Evolutionary conservation across 1,139 yeast species (phyloP).

Genomic region (Casaregolazyma lundiana): DNA sequence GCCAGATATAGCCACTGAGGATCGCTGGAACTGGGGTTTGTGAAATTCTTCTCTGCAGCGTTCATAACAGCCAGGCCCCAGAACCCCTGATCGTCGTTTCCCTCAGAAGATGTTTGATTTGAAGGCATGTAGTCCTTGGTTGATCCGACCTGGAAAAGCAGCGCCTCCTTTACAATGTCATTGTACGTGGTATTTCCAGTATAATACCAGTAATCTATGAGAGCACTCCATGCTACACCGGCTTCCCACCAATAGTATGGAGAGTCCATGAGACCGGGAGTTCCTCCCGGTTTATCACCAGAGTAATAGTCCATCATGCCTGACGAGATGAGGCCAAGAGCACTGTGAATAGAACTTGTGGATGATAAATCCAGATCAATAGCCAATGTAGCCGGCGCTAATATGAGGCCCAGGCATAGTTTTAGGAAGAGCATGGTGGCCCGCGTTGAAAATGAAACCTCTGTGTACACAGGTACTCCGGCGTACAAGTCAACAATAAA

Average conservation of each 20-base stretch:
- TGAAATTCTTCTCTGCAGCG: slow-evolving; percentile 84
- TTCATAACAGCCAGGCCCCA: slow-evolving; percentile 93
- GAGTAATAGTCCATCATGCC: slow-evolving; percentile 85
- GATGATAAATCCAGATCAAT: slow-evolving; percentile 19
- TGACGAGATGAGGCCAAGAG: slow-evolving; percentile 54
- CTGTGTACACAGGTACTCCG: neutral
- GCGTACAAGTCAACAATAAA: neutral
- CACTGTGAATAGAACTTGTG: slow-evolving; percentile 39
- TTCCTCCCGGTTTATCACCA: slow-evolving; percentile 64
- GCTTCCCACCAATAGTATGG: slow-evolving; percentile 99
- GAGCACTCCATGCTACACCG: slow-evolving; percentile 91
- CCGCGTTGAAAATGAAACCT: no score
- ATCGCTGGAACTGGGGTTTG: slow-evolving; percentile 56
- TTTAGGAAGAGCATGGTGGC: neutral
- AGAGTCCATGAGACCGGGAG: slow-evolving; percentile 74
- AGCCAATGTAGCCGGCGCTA: neutral
- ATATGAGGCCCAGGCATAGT: neutral
- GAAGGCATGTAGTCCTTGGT: slow-evolving; percentile 76
- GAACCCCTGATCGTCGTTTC: slow-evolving; percentile 96
- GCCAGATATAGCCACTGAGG: slow-evolving; percentile 70
- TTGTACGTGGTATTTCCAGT: slow-evolving; percentile 69
- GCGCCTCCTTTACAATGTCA: slow-evolving; percentile 53
- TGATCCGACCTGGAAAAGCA: slow-evolving; percentile 73
- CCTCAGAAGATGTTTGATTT: slow-evolving; percentile 92
- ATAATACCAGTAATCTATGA: slow-evolving; percentile 71